Conservation (phyloP, 805 yeast species). For the Groenewaldozyma tartarivorans region DNA sequence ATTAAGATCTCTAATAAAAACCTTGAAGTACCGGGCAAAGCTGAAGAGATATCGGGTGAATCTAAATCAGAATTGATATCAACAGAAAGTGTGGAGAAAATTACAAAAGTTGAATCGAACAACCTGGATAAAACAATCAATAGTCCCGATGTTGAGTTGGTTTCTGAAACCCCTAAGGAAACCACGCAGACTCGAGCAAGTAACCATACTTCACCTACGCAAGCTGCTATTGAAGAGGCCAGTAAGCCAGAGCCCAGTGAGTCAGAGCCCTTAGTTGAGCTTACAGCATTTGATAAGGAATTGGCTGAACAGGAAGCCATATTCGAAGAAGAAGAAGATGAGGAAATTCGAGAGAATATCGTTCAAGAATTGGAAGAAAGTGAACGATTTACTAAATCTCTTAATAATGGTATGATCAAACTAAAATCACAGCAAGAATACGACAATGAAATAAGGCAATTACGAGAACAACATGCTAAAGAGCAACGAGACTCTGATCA, state of each 20-base stretch:
- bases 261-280: slow-evolving; percentile 7
- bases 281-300: slow-evolving; percentile 11
- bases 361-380: slow-evolving; percentile 66
- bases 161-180: too few species aligned
- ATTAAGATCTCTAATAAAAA: not conserved
- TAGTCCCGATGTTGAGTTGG: too few species aligned
- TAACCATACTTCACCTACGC: too few species aligned
- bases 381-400: slow-evolving; percentile 43
- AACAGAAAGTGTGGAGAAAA: slow-evolving; percentile 5
- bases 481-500: slow-evolving; percentile 86
- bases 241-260: too few species aligned
- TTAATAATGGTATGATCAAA: slow-evolving; percentile 22
- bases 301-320: slow-evolving; percentile 23
- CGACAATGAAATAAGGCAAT: slow-evolving; percentile 24
- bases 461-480: slow-evolving; percentile 54
- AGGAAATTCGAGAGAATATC: slow-evolving; percentile 50
- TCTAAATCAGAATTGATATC: not conserved
- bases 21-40: not conserved
- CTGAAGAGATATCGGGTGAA: not conserved
- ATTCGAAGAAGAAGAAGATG: slow-evolving; percentile 59
- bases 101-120: slow-evolving; percentile 7
- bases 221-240: too few species aligned
- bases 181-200: too few species aligned
- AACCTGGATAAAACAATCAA: slow-evolving; percentile 6
- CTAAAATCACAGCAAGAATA: slow-evolving; percentile 7